phyloP scores from a whole-genome alignment of 2,329 filamentous ascomycete genomes.

The Lecanoromycetidae sp. region DNA sequence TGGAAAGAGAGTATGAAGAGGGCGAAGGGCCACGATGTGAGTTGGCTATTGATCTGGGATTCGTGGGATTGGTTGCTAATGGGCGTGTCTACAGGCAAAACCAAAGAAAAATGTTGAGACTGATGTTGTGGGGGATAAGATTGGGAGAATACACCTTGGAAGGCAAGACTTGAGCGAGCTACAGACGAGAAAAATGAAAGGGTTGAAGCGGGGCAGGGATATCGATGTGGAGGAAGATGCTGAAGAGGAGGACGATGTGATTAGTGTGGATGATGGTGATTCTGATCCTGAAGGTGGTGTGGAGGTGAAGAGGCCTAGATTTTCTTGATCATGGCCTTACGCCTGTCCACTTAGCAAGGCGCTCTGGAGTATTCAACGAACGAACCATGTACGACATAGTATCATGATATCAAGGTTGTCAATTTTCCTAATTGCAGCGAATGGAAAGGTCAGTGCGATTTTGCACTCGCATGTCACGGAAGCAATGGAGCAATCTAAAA shows the following conservation, averaged over 20 bases:
- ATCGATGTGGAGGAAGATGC: slow-evolving; percentile 43
- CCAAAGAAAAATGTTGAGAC: slow-evolving; percentile 95
- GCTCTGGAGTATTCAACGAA: slow-evolving; percentile 1
- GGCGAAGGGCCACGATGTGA: slow-evolving; percentile 60
- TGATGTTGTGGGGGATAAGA: slow-evolving; percentile 88
- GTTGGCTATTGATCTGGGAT: slow-evolving; percentile 19
- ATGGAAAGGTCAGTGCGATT: too few species aligned
- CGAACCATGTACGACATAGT: too few species aligned
- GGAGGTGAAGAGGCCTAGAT: slow-evolving; percentile 22
- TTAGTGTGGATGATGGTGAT: slow-evolving; percentile 19
- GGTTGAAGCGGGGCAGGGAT: slow-evolving; percentile 70
- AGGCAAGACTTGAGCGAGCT: slow-evolving; percentile 77
- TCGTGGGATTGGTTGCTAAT: not conserved
- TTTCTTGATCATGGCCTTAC: slow-evolving; percentile 27
- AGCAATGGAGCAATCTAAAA: too few species aligned
- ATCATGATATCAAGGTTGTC: too few species aligned
- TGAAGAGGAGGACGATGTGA: slow-evolving; percentile 13
- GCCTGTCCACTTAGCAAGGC: slow-evolving; percentile 2
- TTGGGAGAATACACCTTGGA: slow-evolving; percentile 81
- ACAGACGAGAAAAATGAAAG: slow-evolving; percentile 99
- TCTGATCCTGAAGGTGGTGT: slow-evolving; percentile 17
- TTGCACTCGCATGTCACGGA: too few species aligned
- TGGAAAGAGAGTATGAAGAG: slow-evolving; percentile 87
- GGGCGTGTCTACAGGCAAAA: slow-evolving; percentile 35
- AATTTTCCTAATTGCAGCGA: too few species aligned